Evolutionary conservation across 2,329 filamentous ascomycete genomes (phyloP).

Genomic region (Cladophialophora psammophila): DNA sequence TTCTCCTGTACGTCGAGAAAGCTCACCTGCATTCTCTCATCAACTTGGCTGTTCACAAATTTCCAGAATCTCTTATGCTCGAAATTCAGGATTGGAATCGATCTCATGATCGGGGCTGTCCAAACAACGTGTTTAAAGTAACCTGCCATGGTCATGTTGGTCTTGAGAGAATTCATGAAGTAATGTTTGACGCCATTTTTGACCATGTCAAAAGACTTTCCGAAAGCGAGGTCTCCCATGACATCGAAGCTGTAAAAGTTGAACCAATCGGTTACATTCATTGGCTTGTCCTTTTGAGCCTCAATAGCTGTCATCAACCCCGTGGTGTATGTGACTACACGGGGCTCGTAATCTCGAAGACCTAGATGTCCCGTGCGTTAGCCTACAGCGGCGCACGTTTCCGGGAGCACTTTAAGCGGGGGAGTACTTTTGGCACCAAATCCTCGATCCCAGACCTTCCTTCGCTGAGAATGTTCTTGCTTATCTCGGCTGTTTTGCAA

Average conservation of each 20-base stretch:
- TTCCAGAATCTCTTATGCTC: not conserved
- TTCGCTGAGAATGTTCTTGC: slow-evolving; percentile 35
- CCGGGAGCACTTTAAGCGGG: not conserved
- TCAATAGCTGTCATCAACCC: slow-evolving; percentile 1
- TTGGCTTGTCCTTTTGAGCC: not conserved
- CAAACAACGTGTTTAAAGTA: slow-evolving; percentile 18
- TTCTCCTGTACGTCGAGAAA: not conserved
- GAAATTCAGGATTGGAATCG: not conserved
- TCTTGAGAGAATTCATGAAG: slow-evolving; percentile 18
- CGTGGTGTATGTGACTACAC: slow-evolving; percentile 9
- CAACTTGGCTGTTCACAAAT: not conserved
- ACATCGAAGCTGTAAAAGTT: slow-evolving; percentile 18
- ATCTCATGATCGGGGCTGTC: not conserved
- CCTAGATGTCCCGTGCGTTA: not conserved
- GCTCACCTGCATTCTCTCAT: slow-evolving; percentile 7
- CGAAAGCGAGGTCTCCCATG: slow-evolving; percentile 16
- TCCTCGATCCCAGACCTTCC: slow-evolving; percentile 44
- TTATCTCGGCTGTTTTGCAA: slow-evolving; percentile 41
- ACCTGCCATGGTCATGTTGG: slow-evolving; percentile 11
- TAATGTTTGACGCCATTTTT: slow-evolving; percentile 6
- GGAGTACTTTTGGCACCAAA: slow-evolving; percentile 45
- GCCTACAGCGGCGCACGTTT: not conserved
- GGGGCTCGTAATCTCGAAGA: slow-evolving; percentile 20
- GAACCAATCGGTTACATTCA: slow-evolving; percentile 13
- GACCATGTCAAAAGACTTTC: slow-evolving; percentile 7